Conservation (phyloP, 2,329 filamentous ascomycete species). For the Hortaea sp. region DNA sequence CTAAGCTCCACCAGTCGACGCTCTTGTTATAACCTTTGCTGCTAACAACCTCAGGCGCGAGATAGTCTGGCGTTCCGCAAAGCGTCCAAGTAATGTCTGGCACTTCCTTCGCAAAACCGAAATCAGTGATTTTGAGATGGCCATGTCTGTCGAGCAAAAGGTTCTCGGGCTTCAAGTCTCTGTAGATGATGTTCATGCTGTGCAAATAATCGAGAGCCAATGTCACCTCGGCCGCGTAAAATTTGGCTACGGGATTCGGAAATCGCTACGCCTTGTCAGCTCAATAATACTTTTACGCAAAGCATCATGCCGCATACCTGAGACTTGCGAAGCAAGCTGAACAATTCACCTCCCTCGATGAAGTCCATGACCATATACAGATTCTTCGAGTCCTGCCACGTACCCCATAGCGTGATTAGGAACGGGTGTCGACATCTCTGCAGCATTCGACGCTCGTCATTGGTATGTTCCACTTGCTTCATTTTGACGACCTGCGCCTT, state of each 20-base stretch:
- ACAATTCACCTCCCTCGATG: slow-evolving; percentile 94
- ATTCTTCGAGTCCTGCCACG: slow-evolving; percentile 90
- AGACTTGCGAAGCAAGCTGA: slow-evolving; percentile 88
- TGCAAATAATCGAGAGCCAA: slow-evolving; percentile 92
- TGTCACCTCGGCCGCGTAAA: slow-evolving; percentile 96
- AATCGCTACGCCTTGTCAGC: slow-evolving; percentile 58
- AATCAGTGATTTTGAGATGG: slow-evolving; percentile 86
- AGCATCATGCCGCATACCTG: slow-evolving; percentile 48
- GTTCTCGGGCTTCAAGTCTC: slow-evolving; percentile 95
- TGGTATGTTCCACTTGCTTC: slow-evolving; percentile 99
- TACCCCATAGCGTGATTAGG: slow-evolving; percentile 95
- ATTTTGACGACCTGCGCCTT: slow-evolving; percentile 98
- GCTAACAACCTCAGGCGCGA: slow-evolving; percentile 95
- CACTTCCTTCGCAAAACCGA: slow-evolving; percentile 96
- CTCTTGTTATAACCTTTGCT: slow-evolving; percentile 99
- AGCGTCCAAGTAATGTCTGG: slow-evolving; percentile 99
- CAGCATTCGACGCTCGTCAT: slow-evolving; percentile 93
- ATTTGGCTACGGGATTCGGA: slow-evolving; percentile 96
- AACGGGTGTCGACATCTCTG: slow-evolving; percentile 97
- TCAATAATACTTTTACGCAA: background rate
- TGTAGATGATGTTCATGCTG: slow-evolving; percentile 91
- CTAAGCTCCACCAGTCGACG: slow-evolving; percentile 98
- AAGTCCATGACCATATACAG: slow-evolving; percentile 99
- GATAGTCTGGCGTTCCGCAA: slow-evolving; percentile 93
- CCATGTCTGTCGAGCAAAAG: slow-evolving; percentile 76